Evolutionary conservation across 768 basidiomycete species (phyloP).

Genomic region (Suillus clintonianus): DNA sequence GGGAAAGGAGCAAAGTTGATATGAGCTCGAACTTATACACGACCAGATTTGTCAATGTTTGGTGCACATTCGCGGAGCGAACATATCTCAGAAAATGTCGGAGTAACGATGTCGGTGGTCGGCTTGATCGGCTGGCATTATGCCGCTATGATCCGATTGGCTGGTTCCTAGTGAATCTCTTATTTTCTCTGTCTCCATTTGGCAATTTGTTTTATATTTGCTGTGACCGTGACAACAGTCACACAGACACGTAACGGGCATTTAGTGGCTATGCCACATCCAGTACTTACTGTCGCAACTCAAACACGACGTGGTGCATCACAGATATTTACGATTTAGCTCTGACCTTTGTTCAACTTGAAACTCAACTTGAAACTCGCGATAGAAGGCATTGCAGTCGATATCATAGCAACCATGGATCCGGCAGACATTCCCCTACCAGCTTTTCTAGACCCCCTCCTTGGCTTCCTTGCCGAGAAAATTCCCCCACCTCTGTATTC

Average conservation of each 20-base stretch:
- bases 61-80: slow-evolving; percentile 23
- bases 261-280: too few species aligned
- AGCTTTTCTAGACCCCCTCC: slow-evolving; percentile 52
- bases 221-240: neutral
- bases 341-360: neutral
- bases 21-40: slow-evolving; percentile 34
- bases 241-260: neutral
- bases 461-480: slow-evolving; percentile 53
- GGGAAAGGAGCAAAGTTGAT: slow-evolving; percentile 21
- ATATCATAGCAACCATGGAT: slow-evolving; percentile 6
- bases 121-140: slow-evolving; percentile 8
- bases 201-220: slow-evolving; percentile 3
- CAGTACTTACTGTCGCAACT: neutral
- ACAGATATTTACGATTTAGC: neutral
- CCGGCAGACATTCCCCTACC: slow-evolving; percentile 40
- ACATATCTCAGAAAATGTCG: slow-evolving; percentile 8
- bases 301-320: neutral
- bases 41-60: slow-evolving; percentile 29
- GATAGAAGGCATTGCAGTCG: neutral
- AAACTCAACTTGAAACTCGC: neutral
- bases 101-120: slow-evolving; percentile 21
- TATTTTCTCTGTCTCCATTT: slow-evolving; percentile 7
- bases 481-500: slow-evolving; percentile 61
- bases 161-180: neutral
- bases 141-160: slow-evolving; percentile 33